These are phyloP conservation scores for Aspergillus pseudoterreus DNA, from an alignment of 2,329 filamentous ascomycete genomes.

Conservation along the genomic window DNA sequence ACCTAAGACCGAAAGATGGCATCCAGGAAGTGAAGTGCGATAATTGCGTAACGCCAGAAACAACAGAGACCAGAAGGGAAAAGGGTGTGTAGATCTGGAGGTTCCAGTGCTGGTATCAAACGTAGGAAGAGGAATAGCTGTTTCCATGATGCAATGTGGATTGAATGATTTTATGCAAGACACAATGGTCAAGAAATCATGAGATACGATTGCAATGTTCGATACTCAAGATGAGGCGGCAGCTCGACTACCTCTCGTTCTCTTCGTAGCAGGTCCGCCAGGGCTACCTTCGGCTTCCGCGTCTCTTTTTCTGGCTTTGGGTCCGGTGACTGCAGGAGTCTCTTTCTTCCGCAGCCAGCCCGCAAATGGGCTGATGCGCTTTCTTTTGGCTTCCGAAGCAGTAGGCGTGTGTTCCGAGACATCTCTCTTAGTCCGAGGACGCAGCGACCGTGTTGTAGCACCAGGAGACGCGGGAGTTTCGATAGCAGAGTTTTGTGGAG, in stretches of 20 bases:
- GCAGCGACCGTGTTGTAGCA: slow-evolving; percentile 30
- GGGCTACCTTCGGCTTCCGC: slow-evolving; percentile 25
- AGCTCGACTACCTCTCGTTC: slow-evolving; percentile 22
- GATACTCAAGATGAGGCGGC: slow-evolving; percentile 5
- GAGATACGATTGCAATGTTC: no score
- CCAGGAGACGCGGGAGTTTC: slow-evolving; percentile 30
- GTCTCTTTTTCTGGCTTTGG: slow-evolving; percentile 34
- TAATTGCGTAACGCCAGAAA: background rate
- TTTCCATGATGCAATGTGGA: background rate
- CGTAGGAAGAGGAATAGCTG: background rate
- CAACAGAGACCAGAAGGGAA: background rate
- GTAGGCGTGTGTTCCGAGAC: slow-evolving; percentile 22
- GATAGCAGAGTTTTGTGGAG: slow-evolving; percentile 15
- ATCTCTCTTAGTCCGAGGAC: slow-evolving; percentile 27
- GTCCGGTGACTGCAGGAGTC: slow-evolving; percentile 19
- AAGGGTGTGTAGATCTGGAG: background rate
- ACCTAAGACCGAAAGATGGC: slow-evolving; percentile 3
- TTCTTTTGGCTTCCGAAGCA: slow-evolving; percentile 23
- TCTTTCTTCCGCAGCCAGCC: slow-evolving; percentile 39
- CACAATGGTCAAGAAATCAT: no score
- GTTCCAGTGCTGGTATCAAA: slow-evolving; percentile 7
- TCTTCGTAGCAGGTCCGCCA: slow-evolving; percentile 28
- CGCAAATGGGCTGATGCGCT: slow-evolving; percentile 39
- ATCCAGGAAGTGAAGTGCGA: slow-evolving; percentile 5
- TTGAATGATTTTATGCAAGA: background rate